phyloP scores from a whole-genome alignment of 2,329 filamentous ascomycete species.

The Bipolaris zeicola region DNA sequence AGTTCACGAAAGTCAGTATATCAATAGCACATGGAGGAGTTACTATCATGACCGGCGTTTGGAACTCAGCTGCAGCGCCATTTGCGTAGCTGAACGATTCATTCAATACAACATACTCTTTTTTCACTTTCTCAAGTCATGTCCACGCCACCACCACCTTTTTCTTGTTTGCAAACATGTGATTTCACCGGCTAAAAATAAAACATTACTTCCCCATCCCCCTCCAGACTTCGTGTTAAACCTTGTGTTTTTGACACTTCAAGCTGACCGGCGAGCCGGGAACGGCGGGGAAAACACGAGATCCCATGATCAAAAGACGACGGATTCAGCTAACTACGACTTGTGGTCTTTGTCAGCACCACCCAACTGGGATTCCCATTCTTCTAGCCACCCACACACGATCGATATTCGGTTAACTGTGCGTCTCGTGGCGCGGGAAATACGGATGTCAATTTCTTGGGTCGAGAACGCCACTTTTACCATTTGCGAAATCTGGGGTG shows the following conservation, averaged over 20 bases:
- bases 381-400: not conserved
- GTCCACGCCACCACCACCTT: no score
- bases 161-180: not conserved
- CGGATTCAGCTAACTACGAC: not conserved
- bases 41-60: constrained; percentile 1
- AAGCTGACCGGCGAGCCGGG: not conserved
- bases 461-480: not conserved
- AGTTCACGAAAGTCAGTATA: not conserved
- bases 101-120: not conserved
- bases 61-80: not conserved
- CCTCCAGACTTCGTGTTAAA: not conserved
- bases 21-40: not conserved
- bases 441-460: not conserved
- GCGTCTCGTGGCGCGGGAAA: not conserved
- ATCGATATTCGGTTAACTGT: not conserved
- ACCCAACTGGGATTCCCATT: not conserved
- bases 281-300: constrained; percentile 12
- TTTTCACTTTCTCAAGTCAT: not conserved
- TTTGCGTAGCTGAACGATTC: not conserved
- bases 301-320: not conserved
- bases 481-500: not conserved
- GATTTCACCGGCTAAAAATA: not conserved
- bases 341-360: not conserved
- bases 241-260: not conserved
- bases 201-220: not conserved